Base-by-base conservation (phyloP, 2,329 filamentous ascomycete genomes). In the Venturia aucupariae region DNA sequence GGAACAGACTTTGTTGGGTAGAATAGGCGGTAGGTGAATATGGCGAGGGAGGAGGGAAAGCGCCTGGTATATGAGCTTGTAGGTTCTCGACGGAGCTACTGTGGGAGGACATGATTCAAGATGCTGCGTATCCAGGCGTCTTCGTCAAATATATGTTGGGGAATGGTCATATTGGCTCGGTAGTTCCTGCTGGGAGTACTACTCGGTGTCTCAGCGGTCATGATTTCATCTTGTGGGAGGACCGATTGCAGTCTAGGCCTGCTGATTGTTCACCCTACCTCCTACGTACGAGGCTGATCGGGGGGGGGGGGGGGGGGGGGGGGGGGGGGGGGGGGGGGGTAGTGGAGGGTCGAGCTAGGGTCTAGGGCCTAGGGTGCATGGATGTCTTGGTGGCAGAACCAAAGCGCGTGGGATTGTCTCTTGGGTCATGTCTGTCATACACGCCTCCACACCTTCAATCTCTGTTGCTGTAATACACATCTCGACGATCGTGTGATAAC, bases 1-100 rank as follows among this genome's bases (percentile, higher is more conserved):
- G 80, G 2, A 81, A 79, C 10, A 88, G 76, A 39, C 80, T 81
- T 59, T 76, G 75, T 55, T 78, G 76, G 22, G 76, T 75, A 7
- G 75, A 74, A 42, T 71, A 68, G 38, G 68, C 70, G 42, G 71
- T 70, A 19, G 70, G 67, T 19, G 62, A 60, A 48, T 44, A 48
- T 27, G 63, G 54, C 30, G n/a, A 46, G 24, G 61, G 42, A 35
- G 35, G 51, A 41, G 63, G 63, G 19, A 79, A 83, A n/a, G 78
- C 76, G 60, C 81, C 81, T 24, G 80, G 80, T 3, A 82, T 76
- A 38, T 75, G 74, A 54, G 78, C 74, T 67, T 80, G 75, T 51
- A 80, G 71, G 41, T 68, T 70, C 66, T 71, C 71, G 39, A 70
- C 70, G 17, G 71, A 67, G 68, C 66, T 57, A 39, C 48, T 13